phyloP scores from a whole-genome alignment of 2,329 filamentous ascomycete genomes.

The Lecanoromycetidae sp. region DNA sequence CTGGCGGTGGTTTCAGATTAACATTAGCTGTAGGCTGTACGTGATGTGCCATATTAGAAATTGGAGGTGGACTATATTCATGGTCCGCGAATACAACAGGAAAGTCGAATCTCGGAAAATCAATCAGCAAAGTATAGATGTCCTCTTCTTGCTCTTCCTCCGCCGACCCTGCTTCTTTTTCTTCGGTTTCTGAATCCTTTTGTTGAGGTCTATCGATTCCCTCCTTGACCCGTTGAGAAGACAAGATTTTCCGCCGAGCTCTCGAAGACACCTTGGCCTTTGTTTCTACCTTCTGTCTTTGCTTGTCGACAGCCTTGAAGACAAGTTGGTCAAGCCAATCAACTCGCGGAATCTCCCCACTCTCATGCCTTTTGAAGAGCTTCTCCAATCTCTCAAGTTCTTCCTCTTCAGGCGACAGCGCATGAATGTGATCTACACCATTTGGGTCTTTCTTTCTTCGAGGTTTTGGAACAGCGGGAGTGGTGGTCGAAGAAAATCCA shows the following conservation, averaged over 20 bases:
- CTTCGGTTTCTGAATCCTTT: slow-evolving; percentile 21
- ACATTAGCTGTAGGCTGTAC: slow-evolving; percentile 55
- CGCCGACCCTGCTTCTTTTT: slow-evolving; percentile 23
- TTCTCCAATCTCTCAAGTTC: slow-evolving; percentile 83
- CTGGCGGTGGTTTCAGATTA: slow-evolving; percentile 65
- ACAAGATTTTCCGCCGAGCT: slow-evolving; percentile 25
- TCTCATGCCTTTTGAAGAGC: slow-evolving; percentile 93
- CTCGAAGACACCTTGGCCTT: slow-evolving; percentile 47
- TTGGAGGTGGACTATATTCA: slow-evolving; percentile 74
- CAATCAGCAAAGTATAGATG: slow-evolving; percentile 74
- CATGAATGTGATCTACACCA: slow-evolving; percentile 33
- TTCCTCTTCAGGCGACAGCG: slow-evolving; percentile 53
- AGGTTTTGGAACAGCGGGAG: slow-evolving; percentile 55
- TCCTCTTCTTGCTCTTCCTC: slow-evolving; percentile 42
- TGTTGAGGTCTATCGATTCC: slow-evolving; percentile 30
- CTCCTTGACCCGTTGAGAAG: slow-evolving; percentile 21
- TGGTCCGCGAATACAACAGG: slow-evolving; percentile 90
- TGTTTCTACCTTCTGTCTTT: slow-evolving; percentile 52
- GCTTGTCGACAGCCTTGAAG: slow-evolving; percentile 77
- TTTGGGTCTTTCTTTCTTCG: slow-evolving; percentile 41
- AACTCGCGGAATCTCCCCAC: slow-evolving; percentile 85
- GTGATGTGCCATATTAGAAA: slow-evolving; percentile 56
- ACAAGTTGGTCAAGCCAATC: slow-evolving; percentile 95
- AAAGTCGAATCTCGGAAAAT: slow-evolving; percentile 90
- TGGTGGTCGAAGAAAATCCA: slow-evolving; percentile 66